Evolutionary conservation across 257 asterid species (phyloP).

Genomic region (Ballota nigra): DNA sequence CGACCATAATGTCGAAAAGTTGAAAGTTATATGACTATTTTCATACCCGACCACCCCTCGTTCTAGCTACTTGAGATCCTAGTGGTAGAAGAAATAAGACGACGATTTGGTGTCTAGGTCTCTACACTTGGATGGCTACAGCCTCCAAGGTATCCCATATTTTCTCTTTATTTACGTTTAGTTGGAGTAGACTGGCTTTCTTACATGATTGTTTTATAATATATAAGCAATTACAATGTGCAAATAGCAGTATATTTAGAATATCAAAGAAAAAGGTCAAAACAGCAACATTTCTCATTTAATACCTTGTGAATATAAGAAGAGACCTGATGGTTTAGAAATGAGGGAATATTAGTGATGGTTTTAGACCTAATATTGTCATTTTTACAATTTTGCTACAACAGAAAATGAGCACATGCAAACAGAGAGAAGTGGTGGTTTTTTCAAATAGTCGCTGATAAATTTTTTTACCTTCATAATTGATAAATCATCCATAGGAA

Average conservation of each 20-base stretch:
- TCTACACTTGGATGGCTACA: neutral
- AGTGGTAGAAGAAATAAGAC: neutral
- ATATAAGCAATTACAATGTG: neutral
- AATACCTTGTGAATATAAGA: neutral
- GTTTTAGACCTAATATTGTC: neutral
- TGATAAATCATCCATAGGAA: conserved; percentile 91
- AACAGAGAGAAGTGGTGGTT: neutral
- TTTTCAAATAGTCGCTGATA: neutral
- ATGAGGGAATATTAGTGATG: neutral
- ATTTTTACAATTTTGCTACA: neutral
- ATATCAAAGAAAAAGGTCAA: too few species aligned
- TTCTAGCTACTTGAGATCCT: too few species aligned
- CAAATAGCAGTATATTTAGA: neutral
- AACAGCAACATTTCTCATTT: neutral
- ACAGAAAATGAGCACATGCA: neutral
- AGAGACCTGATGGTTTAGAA: neutral
- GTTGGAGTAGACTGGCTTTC: neutral
- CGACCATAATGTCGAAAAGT: too few species aligned
- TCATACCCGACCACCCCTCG: too few species aligned
- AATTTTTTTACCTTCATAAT: conserved; percentile 75
- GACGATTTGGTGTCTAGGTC: neutral
- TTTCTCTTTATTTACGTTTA: neutral
- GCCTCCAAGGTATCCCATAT: neutral
- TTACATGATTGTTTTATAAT: neutral
- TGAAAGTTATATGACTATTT: too few species aligned